Evolutionary conservation across 768 basidiomycete species (phyloP), one percentile per base, ranked within the genome.

Genomic region (Mycena kentingensis): DNA sequence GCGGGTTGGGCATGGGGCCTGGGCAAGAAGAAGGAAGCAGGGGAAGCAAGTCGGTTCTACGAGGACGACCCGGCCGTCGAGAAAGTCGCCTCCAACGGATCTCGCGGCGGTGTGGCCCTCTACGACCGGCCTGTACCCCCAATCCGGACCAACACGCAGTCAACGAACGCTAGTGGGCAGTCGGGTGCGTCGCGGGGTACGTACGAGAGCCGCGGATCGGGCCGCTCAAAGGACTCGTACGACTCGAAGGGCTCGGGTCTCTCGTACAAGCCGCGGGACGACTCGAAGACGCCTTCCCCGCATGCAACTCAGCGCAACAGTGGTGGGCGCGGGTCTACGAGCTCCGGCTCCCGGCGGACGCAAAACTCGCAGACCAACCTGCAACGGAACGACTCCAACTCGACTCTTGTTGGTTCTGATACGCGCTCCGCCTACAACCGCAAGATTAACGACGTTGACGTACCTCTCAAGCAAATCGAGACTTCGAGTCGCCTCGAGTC

Each of bases 371-470:
- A 78, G 4, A 75, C 79, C 24, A 68, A 65, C 7, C 60, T 74
- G 22, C 68, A 75, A 26, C 75, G 81, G n/a, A 81, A 78, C 21
- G 85, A 89, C 57, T 88, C 88, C 2, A 74, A 81, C 1, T 81
- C 79, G 57, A 90, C 88, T 2, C 81, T 90, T 25, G 80, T 90
- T n/a, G 88, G 88, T 3, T 42, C 41, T 5, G 7, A 12, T 10
- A 37, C 36, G 12, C 10, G 31, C 16, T 87, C 85, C 16, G 85
- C 85, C 1, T 70, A 77, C 43, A 82, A 87, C 51, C 80, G 87
- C 61, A 90, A 90, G 70, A 70, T 87, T 38, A 78, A 78, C 44
- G 87, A 89, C 51, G 70, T 75, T 0, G 85, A 84, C 26, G 75
- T 79, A 3, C 72, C 81, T 34, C 70, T 72, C 46, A 77, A 77